Evolutionary conservation across 2,329 filamentous ascomycete genomes (phyloP).

Genomic region (Arthroderma sp.): DNA sequence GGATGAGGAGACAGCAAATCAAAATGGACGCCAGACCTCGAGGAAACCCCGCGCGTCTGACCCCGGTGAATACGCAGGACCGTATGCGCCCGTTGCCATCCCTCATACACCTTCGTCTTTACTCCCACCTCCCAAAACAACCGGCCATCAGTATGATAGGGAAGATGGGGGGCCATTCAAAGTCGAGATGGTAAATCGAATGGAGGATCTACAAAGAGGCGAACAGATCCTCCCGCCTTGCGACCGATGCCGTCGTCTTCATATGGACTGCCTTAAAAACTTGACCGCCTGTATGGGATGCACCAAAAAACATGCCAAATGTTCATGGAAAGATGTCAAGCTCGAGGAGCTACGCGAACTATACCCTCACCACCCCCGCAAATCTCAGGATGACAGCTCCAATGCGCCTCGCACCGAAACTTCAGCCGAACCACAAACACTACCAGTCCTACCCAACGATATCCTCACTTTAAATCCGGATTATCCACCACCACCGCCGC

Average conservation of each 20-base stretch:
- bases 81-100: constrained; percentile 36
- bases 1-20: constrained; percentile 16
- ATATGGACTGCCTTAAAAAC: constrained; percentile 74
- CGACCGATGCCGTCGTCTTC: constrained; percentile 65
- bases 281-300: constrained; percentile 76
- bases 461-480: neutral
- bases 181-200: constrained; percentile 55
- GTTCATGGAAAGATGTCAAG: constrained; percentile 69
- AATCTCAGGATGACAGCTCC: neutral
- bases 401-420: neutral
- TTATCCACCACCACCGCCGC: neutral
- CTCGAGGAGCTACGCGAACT: constrained; percentile 48
- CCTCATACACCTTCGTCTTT: constrained; percentile 41
- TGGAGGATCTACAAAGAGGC: constrained; percentile 62
- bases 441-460: neutral
- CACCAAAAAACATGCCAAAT: constrained; percentile 82
- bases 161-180: constrained; percentile 48
- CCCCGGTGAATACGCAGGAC: constrained; percentile 22
- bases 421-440: neutral
- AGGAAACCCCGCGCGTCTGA: constrained; percentile 23
- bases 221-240: constrained; percentile 69
- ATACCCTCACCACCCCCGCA: constrained; percentile 2
- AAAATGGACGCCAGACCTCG: constrained; percentile 17
- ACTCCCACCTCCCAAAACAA: constrained; percentile 35
- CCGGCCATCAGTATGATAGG: constrained; percentile 32